A percentile compares a stretch with the other conserved stretches of the same genome.
Conservation (phyloP, 345 rosid genomes). For the Turritis glabra region DNA sequence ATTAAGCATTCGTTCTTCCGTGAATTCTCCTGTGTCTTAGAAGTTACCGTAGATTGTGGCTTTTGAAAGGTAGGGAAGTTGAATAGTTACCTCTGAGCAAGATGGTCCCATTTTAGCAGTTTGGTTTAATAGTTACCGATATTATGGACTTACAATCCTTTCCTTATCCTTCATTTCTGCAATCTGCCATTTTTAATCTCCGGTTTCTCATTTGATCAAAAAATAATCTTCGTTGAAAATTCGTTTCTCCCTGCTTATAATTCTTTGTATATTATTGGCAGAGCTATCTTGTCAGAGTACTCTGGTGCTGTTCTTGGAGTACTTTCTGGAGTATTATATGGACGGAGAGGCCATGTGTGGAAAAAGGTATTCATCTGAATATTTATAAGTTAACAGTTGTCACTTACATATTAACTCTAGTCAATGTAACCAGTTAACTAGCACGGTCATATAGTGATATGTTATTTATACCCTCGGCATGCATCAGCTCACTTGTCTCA, state of each 20-base stretch:
- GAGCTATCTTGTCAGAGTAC: slow-evolving; percentile 92
- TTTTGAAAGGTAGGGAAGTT: not conserved
- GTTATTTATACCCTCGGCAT: not conserved
- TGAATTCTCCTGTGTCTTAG: not conserved
- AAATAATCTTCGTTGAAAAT: not conserved
- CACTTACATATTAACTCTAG: not conserved
- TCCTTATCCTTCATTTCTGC: not conserved
- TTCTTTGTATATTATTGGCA: slow-evolving; percentile 34
- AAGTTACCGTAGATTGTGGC: not conserved
- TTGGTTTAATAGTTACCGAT: not conserved
- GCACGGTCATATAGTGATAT: not conserved
- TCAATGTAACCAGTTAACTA: not conserved
- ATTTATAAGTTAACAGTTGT: not conserved
- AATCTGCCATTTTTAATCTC: not conserved
- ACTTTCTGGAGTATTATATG: slow-evolving; percentile 84
- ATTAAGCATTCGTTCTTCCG: not conserved
- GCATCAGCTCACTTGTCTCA: not conserved
- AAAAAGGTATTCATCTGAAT: slow-evolving; percentile 65
- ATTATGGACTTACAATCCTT: not conserved
- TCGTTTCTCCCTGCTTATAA: not conserved
- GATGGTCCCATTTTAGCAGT: not conserved
- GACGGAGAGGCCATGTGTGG: slow-evolving; percentile 73
- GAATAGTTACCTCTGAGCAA: slow-evolving; percentile 2
- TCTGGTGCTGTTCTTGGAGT: slow-evolving; percentile 99
- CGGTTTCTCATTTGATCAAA: not conserved